These are phyloP conservation scores for Naumovozyma baii DNA, from an alignment of 805 yeast species.

Conservation along the genomic window DNA sequence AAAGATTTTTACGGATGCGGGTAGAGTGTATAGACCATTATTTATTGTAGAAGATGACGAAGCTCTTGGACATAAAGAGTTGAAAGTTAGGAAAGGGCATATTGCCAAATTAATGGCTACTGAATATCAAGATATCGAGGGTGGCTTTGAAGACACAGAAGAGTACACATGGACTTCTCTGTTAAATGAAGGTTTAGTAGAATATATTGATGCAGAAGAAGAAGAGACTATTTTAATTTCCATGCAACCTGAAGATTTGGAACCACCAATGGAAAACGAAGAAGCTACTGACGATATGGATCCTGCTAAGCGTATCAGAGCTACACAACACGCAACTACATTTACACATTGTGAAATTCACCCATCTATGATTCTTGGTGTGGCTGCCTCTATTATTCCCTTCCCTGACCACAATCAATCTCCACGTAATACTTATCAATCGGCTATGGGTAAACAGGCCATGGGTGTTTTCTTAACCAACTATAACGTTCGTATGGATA, in stretches of 20 bases:
- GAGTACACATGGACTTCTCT: slow-evolving; percentile 80
- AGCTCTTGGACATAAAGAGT: slow-evolving; percentile 52
- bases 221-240: slow-evolving; percentile 98
- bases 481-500: slow-evolving; percentile 95
- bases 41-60: slow-evolving; percentile 86
- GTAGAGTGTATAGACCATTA: slow-evolving; percentile 94
- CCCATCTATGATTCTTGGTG: slow-evolving; percentile 97
- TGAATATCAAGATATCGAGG: slow-evolving; percentile 48
- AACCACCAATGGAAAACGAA: slow-evolving; percentile 44
- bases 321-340: slow-evolving; percentile 61
- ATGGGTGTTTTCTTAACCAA: slow-evolving; percentile 98
- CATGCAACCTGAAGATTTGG: slow-evolving; percentile 96
- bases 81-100: slow-evolving; percentile 78
- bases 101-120: slow-evolving; percentile 56
- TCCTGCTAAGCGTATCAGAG: slow-evolving; percentile 74
- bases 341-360: slow-evolving; percentile 98
- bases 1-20: slow-evolving; percentile 95
- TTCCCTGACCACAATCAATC: slow-evolving; percentile 99
- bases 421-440: slow-evolving; percentile 97
- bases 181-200: slow-evolving; percentile 79
- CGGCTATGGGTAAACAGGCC: slow-evolving; percentile 99
- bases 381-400: slow-evolving; percentile 97
- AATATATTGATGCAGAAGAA: slow-evolving; percentile 97
- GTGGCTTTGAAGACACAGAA: slow-evolving; percentile 42
- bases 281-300: slow-evolving; percentile 35